Evolutionary conservation across 768 basidiomycete species (phyloP), one percentile per base, ranked within the genome.

Genomic region (Grammothele lineata): DNA sequence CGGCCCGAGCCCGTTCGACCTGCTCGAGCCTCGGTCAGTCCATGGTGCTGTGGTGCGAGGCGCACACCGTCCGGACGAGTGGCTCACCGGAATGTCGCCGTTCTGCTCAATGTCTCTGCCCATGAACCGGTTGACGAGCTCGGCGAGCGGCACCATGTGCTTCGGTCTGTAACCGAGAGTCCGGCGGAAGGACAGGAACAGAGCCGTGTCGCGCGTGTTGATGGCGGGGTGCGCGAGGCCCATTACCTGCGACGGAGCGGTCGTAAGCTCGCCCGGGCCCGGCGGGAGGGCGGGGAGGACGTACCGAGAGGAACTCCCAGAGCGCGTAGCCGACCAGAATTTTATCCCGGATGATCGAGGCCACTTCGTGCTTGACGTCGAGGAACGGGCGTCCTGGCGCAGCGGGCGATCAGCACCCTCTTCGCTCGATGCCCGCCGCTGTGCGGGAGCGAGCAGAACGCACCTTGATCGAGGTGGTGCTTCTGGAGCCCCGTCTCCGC

Each of bases 261-360:
- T 48, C 24, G 39, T 53, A 11, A 45, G 32, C 30, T 32, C 5
- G 18, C 21, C 30, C 14, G 36, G 30, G 24, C 10, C 5, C 40
- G 39, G 44, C 9, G n/a, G 36, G 15, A 32, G 33, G 15, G 4
- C 8, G 14, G 39, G 24, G 7, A 3, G 10, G 40, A 63, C 70
- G 40, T 54, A 76, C 79, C 39, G 77, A 78, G 48, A 80, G 61
- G 52, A 76, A 73, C 34, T 69, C 64, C 78, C 78, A 80, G 17
- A 80, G 58, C 25, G 67, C 63, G 55, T 81, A 72, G n/a, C 80
- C 79, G n/a, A 81, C 68, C 22, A 81, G 59, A 15, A 80, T 70
- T 54, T 76, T 78, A 48, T 68, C 64, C 15, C 57, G 61, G 40
- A 80, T 67, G 36, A 75, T 53, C n/a, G 57, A 55, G 11, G 70